Evolutionary conservation across 2,329 filamentous ascomycete genomes (phyloP), one percentile per base, ranked within the genome.

Genomic region (Ceratocystiopsis sp.): DNA sequence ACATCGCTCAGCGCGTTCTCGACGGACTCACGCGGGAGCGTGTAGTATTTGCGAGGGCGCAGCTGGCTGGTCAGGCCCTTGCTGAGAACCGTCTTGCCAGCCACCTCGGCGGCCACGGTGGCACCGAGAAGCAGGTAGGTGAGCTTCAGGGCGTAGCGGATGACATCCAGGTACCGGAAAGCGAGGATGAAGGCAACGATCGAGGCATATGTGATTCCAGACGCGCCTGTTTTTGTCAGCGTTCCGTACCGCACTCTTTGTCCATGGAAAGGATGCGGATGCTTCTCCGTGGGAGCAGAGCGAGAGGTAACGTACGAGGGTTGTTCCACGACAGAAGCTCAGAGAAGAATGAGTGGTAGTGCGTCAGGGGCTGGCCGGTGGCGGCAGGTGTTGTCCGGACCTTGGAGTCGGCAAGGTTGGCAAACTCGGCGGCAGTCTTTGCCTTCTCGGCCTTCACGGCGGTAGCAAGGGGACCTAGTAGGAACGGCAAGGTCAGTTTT

Each of bases 341-440:
- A 41, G 69, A 71, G 61, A 82, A 81, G 61, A 80, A 74, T 15
- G 75, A 80, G 63, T 81, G 76, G 58, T 80, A 82, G 60, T 79
- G 74, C 46, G 75, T 80, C 55, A 80, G 60, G 41, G 70, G 69
- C 59, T 79, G 73, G 53, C 72, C 73, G 39, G 71, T 76, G 48
- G 71, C 72, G 53, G 73, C 66, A 33, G 65, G 64, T 45, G 64
- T 61, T 41, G 60, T 50, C 43, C 73, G 73, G 41, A 70, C 71
- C 55, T 66, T 66, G 55, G 72, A 57, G 48, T 67, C 67, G 53
- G 71, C 71, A 40, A 77, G 65, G 57, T 72, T 73, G 54, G 66
- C 67, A 49, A 77, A 61, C 61, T 78, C 73, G 51, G 57, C 55
- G 44, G 64, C 58, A 44, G 73, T 69, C 64, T 74, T 75, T 46